Evolutionary conservation across 257 asterid genomes (phyloP).

Genomic region (Solanum clarkiae): DNA sequence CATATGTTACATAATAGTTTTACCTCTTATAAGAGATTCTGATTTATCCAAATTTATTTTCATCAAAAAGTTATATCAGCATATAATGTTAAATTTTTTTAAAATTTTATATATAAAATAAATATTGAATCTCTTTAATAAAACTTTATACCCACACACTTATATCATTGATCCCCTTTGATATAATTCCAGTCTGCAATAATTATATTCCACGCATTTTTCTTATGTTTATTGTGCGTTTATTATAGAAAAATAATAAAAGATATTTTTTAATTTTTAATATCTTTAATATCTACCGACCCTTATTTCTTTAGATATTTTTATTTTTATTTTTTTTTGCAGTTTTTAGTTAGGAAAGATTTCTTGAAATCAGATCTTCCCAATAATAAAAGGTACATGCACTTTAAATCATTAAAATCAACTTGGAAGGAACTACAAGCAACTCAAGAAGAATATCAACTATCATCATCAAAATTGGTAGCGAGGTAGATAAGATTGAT

Average conservation of each 20-base stretch:
- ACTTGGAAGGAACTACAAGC: not conserved
- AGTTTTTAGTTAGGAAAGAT: not conserved
- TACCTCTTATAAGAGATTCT: not conserved
- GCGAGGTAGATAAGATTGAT: rapidly evolving
- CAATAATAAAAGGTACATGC: not conserved
- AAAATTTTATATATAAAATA: not conserved
- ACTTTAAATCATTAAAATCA: not conserved
- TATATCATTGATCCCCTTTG: not conserved
- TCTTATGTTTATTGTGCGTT: not conserved
- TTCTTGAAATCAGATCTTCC: not conserved
- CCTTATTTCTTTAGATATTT: not conserved
- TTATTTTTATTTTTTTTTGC: not conserved
- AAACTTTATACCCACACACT: not conserved
- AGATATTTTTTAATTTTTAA: too few species aligned
- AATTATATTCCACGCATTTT: not conserved
- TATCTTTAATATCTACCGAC: not conserved
- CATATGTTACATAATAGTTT: not conserved
- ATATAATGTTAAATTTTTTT: not conserved
- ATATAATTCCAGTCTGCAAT: not conserved
- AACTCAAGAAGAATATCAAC: not conserved
- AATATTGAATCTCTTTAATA: not conserved
- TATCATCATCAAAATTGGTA: not conserved
- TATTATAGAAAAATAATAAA: too few species aligned
- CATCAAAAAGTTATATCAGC: rapidly evolving
- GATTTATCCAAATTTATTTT: not conserved